These are phyloP conservation scores for Ophiobolus disseminans DNA, from an alignment of 2,329 filamentous ascomycete species.

Conservation along the genomic window DNA sequence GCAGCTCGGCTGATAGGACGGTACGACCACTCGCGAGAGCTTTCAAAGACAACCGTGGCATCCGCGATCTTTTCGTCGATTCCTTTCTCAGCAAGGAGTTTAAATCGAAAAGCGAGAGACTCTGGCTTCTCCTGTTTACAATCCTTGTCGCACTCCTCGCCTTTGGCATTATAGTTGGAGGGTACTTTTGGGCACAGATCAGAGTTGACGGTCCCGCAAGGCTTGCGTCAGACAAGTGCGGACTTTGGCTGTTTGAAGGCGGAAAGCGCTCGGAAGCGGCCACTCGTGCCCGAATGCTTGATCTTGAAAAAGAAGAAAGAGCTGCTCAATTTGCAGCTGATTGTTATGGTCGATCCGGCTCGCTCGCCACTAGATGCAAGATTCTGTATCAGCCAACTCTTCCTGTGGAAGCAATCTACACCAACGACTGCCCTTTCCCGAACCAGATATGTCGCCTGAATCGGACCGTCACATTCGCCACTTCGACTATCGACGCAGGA, in stretches of 20 bases:
- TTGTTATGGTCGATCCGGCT: not conserved
- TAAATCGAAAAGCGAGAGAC: not conserved
- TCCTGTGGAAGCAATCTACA: not conserved
- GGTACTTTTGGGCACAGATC: not conserved
- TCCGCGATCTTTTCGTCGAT: constrained; percentile 1
- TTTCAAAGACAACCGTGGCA: not conserved
- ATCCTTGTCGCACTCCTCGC: not conserved
- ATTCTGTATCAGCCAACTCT: not conserved
- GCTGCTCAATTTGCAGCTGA: constrained; percentile 3
- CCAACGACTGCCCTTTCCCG: constrained; percentile 2
- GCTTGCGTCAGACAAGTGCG: not conserved
- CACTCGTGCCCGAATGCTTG: constrained; percentile 1
- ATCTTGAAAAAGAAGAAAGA: constrained; percentile 7
- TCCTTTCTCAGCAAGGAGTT: not conserved
- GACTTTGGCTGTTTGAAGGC: constrained; percentile 4
- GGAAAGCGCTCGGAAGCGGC: not conserved
- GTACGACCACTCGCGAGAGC: not conserved
- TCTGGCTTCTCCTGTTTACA: not conserved
- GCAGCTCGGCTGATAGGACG: not conserved
- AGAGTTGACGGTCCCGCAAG: not conserved
- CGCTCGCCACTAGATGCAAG: not conserved
- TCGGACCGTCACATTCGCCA: constrained; percentile 4
- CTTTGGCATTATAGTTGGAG: not conserved
- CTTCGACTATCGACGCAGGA: constrained; percentile 1
- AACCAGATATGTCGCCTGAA: constrained; percentile 2